Conservation (phyloP, 1,139 yeast genomes). For the Lipomyces yarrowii region DNA sequence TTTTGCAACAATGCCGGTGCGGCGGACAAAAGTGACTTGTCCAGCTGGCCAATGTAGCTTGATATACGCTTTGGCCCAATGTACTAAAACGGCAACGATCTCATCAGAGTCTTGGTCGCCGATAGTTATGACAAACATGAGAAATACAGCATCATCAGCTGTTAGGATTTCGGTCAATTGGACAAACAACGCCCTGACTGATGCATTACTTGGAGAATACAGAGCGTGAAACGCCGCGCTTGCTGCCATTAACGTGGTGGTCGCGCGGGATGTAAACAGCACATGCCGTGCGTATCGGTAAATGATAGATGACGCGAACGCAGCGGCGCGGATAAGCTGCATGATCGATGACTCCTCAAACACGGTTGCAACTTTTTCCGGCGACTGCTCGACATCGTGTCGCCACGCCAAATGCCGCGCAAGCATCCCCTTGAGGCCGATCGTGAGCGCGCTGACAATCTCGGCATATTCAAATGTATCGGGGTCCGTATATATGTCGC, state of each 20-base stretch:
- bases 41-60: constrained; percentile 21
- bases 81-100: not conserved
- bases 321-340: not conserved
- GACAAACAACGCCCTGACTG: constrained; percentile 12
- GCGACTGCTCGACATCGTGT: not conserved
- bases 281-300: constrained; percentile 4
- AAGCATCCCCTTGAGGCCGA: constrained; percentile 10
- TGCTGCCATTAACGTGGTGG: constrained; percentile 14
- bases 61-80: constrained; percentile 19
- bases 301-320: not conserved
- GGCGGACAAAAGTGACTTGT: constrained; percentile 7
- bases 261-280: not conserved
- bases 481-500: constrained; percentile 9
- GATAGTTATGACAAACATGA: not conserved
- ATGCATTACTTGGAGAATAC: constrained; percentile 20
- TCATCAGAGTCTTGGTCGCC: constrained; percentile 9
- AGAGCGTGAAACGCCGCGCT: constrained; percentile 15
- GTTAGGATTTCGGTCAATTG: constrained; percentile 3
- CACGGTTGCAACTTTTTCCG: not conserved
- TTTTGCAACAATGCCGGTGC: not conserved
- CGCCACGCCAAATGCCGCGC: not conserved
- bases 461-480: constrained; percentile 10
- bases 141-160: not conserved
- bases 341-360: not conserved
- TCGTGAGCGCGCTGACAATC: constrained; percentile 12